A percentile compares a stretch with the other conserved stretches of the same genome.
Conservation (phyloP, 1,284 basidiomycete species). For the Porogramme epimiltina region DNA sequence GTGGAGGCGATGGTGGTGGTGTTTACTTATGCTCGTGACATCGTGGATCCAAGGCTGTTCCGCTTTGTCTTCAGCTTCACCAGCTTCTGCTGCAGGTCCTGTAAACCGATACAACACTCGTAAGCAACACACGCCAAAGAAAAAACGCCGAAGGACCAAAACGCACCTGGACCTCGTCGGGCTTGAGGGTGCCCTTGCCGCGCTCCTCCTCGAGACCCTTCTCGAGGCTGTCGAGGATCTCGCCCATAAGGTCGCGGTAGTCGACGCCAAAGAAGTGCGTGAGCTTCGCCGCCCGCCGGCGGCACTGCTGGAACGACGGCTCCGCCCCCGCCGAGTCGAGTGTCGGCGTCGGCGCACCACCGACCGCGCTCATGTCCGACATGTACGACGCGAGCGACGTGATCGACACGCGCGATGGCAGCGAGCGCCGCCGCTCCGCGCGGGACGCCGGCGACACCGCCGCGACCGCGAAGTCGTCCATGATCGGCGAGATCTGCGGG, state of each 20-base stretch:
- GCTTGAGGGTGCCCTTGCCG: conserved; percentile 58
- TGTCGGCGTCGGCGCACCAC: conserved; percentile 46
- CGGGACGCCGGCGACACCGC: conserved; percentile 26
- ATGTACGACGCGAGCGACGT: conserved; percentile 58
- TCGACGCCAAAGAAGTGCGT: conserved; percentile 83
- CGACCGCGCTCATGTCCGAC: conserved; percentile 45
- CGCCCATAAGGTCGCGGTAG: conserved; percentile 72
- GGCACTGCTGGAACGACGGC: conserved; percentile 65
- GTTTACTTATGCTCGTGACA: too few species aligned
- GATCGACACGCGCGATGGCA: conserved; percentile 66
- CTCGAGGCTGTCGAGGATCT: conserved; percentile 79
- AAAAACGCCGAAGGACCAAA: not conserved
- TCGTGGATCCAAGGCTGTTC: conserved; percentile 25
- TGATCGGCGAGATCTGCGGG: conserved; percentile 15
- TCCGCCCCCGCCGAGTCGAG: conserved; percentile 12
- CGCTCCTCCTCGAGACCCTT: conserved; percentile 68
- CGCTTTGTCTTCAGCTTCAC: conserved; percentile 57
- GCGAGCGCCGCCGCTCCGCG: conserved; percentile 65
- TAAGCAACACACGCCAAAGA: conserved; percentile 3
- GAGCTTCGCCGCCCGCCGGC: conserved; percentile 81
- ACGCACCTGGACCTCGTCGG: conserved; percentile 71
- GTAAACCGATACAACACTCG: conserved; percentile 9
- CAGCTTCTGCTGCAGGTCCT: conserved; percentile 67
- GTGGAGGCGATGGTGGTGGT: not conserved
- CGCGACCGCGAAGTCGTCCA: conserved; percentile 17